Evolutionary conservation across 2,329 filamentous ascomycete genomes (phyloP), one percentile per base, ranked within the genome.

Genomic region (Cercospora zeina): DNA sequence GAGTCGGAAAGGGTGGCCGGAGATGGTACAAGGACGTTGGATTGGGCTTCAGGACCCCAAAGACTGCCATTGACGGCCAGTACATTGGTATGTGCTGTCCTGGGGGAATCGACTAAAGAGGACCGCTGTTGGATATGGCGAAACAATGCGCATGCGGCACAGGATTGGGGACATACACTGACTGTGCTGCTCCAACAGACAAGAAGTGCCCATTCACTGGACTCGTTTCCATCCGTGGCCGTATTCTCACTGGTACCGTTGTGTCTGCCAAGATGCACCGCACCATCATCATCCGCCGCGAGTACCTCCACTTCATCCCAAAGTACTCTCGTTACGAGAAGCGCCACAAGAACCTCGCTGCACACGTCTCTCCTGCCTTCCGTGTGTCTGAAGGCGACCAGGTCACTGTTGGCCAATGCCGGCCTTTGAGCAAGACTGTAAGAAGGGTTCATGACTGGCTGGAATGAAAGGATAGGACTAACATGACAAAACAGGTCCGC

Each of bases 191-290:
- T 27, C 24, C 19, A 55, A 76, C 78, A 96, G 95, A 99, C 89
- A 99, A 99, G 91, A 99, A 99, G 88, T 99, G 95, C 90, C 95
- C 95, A 74, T 99, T 99, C 89, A 96, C 92, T 75, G 96, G 96
- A 81, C 86, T 93, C 81, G 93, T 99, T 81, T 97, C 95, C 72
- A 99, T 99, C 86, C 95, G 95, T 85, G 95, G 95, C 82, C 93
- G 95, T 93, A 99, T 99, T 87, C 87, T 99, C 74, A 97, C 93
- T 80, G 95, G 95, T 78, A 97, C 92, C 79, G 95, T 99, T 78
- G 90, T 97, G 79, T 97, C 93, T 77, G 99, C 95, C 84, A 99
- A 99, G 91, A 99, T 99, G 95, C 95, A 99, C 90, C 91, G 95
- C 84, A 99, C 95, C 77, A 85, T 97, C 80, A 89, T 99, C 84